These are phyloP conservation scores for Syncephalastrum racemosum DNA, from an alignment of 371 early-diverging fungal species.

Conservation along the genomic window DNA sequence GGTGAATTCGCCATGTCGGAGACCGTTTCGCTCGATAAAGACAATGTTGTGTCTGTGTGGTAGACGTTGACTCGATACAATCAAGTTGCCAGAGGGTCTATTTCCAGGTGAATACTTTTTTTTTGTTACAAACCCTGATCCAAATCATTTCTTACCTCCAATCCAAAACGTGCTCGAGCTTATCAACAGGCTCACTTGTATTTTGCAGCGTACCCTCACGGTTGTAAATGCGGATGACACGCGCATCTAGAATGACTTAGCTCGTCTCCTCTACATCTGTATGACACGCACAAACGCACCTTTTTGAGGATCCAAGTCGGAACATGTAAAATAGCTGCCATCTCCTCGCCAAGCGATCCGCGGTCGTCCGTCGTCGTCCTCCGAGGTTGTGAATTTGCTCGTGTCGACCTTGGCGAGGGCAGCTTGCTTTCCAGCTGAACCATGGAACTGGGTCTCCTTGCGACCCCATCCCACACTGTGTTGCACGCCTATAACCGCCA, in stretches of 20 bases:
- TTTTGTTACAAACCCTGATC: background rate
- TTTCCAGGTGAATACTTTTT: background rate
- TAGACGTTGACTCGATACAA: conserved; percentile 78
- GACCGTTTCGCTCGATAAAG: conserved; percentile 94
- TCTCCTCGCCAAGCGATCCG: conserved; percentile 93
- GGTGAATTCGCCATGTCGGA: conserved; percentile 92
- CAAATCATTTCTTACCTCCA: conserved; percentile 59
- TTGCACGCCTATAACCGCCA: conserved; percentile 49
- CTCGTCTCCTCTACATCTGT: background rate
- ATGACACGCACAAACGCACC: conserved; percentile 27
- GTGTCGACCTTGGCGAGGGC: conserved; percentile 59
- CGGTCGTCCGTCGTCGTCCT: conserved; percentile 75
- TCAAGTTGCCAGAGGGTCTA: conserved; percentile 87
- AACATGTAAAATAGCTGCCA: conserved; percentile 77
- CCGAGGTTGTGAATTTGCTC: conserved; percentile 52
- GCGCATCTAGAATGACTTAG: conserved; percentile 34
- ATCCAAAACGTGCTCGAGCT: conserved; percentile 77
- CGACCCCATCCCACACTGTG: conserved; percentile 96
- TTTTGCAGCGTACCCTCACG: conserved; percentile 84
- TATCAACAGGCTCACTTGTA: conserved; percentile 79
- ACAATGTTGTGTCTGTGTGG: conserved; percentile 88
- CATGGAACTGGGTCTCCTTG: conserved; percentile 98
- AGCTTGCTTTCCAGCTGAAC: conserved; percentile 84
- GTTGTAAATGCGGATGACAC: conserved; percentile 80
- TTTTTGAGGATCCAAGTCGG: conserved; percentile 61